Conservation (phyloP, 257 asterid genomes). For the Mentha longifolia region DNA sequence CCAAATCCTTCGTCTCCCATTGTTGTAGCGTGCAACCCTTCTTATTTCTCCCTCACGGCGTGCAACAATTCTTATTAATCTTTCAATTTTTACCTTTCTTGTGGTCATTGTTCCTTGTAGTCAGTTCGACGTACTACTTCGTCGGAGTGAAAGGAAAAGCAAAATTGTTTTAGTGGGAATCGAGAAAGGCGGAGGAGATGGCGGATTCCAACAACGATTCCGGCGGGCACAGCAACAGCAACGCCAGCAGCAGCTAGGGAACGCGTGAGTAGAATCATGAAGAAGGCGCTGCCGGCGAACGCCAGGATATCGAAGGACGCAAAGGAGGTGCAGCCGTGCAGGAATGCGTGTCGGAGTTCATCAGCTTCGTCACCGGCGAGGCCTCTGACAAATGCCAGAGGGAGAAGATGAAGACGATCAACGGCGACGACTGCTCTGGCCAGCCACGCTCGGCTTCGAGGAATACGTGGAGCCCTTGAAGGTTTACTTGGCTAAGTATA, state of each 20-base stretch:
- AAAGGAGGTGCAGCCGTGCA: slow-evolving; percentile 57
- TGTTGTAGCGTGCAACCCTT: too few species aligned
- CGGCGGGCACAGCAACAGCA: slow-evolving; percentile 54
- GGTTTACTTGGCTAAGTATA: slow-evolving; percentile 50
- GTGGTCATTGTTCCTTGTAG: too few species aligned
- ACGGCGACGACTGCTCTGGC: slow-evolving; percentile 58
- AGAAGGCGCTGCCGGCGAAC: slow-evolving; percentile 58
- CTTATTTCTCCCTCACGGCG: too few species aligned
- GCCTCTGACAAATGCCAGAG: slow-evolving; percentile 62
- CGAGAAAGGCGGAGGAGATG: slow-evolving; percentile 25
- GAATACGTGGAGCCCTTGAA: slow-evolving; percentile 55
- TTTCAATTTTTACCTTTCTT: too few species aligned
- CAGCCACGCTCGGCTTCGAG: slow-evolving; percentile 55
- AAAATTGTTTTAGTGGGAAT: not conserved
- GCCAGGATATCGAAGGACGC: slow-evolving; percentile 63
- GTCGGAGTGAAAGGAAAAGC: not conserved
- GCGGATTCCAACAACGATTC: slow-evolving; percentile 59
- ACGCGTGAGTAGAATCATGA: slow-evolving; percentile 59
- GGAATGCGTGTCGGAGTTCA: slow-evolving; percentile 58
- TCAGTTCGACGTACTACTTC: not conserved
- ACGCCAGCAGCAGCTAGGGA: slow-evolving; percentile 57
- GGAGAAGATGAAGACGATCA: slow-evolving; percentile 55
- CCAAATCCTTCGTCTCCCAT: too few species aligned
- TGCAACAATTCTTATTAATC: too few species aligned
- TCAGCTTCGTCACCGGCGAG: slow-evolving; percentile 59